Percentiles rank a stretch among this genome's conserved stretches.
These are phyloP conservation scores for Psilocybe cyanescens DNA, from an alignment of 768 basidiomycete genomes.

Conservation along the genomic window DNA sequence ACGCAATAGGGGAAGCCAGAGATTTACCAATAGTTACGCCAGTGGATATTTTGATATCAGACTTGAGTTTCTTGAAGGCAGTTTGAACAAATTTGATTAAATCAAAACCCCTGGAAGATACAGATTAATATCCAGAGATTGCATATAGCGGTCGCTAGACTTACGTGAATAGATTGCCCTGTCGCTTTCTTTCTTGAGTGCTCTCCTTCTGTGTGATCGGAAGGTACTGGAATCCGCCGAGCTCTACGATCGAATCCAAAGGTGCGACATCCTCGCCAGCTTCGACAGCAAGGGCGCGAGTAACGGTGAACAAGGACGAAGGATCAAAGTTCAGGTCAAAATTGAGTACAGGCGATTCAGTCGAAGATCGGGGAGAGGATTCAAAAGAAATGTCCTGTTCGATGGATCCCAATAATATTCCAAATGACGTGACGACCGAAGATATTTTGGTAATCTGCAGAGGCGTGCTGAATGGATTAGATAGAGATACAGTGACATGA, in stretches of 20 bases:
- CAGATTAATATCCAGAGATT: neutral
- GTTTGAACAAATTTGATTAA: constrained; percentile 63
- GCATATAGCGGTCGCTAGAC: constrained; percentile 18
- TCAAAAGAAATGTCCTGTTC: constrained; percentile 53
- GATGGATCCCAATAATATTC: constrained; percentile 66
- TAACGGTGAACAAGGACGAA: constrained; percentile 68
- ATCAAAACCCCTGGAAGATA: constrained; percentile 56
- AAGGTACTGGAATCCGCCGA: constrained; percentile 71
- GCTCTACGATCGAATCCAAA: constrained; percentile 64
- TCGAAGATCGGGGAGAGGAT: constrained; percentile 55
- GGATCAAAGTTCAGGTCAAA: constrained; percentile 74
- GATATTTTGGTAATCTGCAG: constrained; percentile 61
- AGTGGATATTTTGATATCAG: constrained; percentile 61
- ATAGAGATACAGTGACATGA: constrained; percentile 63
- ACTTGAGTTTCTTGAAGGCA: constrained; percentile 67
- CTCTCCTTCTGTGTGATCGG: constrained; percentile 33
- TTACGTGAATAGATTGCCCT: constrained; percentile 59
- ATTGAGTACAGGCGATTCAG: constrained; percentile 58
- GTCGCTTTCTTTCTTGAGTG: constrained; percentile 31
- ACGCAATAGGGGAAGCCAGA: neutral
- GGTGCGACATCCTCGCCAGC: constrained; percentile 64
- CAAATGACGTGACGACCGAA: constrained; percentile 64
- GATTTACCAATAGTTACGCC: constrained; percentile 59
- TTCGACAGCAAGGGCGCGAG: constrained; percentile 65
- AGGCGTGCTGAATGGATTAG: constrained; percentile 68